Evolutionary conservation across 2,329 filamentous ascomycete species (phyloP).

Genomic region (Aspergillus fumigatus): DNA sequence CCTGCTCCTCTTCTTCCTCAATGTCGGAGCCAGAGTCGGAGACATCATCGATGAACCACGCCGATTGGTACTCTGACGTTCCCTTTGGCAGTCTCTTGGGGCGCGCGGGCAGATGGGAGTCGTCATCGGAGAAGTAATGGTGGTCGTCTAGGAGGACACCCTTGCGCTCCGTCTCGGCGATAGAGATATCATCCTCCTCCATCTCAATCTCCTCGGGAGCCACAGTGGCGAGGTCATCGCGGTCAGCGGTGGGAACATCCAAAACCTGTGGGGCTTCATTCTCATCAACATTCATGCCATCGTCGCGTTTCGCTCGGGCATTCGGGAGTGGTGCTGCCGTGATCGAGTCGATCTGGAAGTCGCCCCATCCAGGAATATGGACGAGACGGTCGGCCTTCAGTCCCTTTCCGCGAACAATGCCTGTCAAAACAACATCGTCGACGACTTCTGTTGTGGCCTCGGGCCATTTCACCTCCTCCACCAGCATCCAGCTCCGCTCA

Average conservation of each 20-base stretch:
- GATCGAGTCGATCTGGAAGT: slow-evolving; percentile 89
- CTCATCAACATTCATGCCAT: slow-evolving; percentile 66
- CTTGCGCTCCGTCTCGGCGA: slow-evolving; percentile 60
- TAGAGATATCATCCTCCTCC: slow-evolving; percentile 59
- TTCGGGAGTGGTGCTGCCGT: slow-evolving; percentile 65
- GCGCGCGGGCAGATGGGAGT: slow-evolving; percentile 53
- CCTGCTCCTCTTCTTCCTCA: slow-evolving; percentile 62
- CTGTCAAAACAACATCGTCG: slow-evolving; percentile 69
- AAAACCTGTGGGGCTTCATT: slow-evolving; percentile 50
- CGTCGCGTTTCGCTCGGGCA: slow-evolving; percentile 49
- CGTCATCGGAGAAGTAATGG: slow-evolving; percentile 94
- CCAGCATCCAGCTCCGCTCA: slow-evolving; percentile 89
- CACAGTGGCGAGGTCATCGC: slow-evolving; percentile 75
- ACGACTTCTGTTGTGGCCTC: slow-evolving; percentile 44
- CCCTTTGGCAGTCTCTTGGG: slow-evolving; percentile 81
- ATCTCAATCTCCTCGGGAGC: slow-evolving; percentile 83
- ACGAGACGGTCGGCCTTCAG: slow-evolving; percentile 86
- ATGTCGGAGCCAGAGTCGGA: slow-evolving; percentile 83
- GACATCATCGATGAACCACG: slow-evolving; percentile 82
- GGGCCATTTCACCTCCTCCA: slow-evolving; percentile 74
- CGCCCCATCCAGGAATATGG: slow-evolving; percentile 89
- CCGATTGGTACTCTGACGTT: slow-evolving; percentile 89
- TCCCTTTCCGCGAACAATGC: slow-evolving; percentile 77
- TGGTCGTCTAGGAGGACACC: slow-evolving; percentile 94
- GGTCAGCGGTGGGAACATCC: slow-evolving; percentile 70